These are phyloP conservation scores for Solanum aculeatissimum DNA, from an alignment of 305 asterid species.

Conservation along the genomic window DNA sequence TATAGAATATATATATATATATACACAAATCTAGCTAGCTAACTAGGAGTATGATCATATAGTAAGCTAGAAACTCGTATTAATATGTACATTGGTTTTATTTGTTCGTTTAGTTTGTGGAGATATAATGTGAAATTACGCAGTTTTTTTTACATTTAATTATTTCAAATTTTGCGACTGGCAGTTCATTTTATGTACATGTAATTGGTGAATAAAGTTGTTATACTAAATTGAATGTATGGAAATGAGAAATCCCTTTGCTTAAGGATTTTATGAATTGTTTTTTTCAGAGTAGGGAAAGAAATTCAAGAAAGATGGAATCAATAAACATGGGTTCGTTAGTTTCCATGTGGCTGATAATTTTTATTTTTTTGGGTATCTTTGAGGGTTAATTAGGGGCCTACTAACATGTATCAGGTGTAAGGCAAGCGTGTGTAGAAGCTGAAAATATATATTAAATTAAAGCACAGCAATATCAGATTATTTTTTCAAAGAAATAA, in stretches of 20 bases:
- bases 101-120: not conserved
- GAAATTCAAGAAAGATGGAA: constrained; percentile 10
- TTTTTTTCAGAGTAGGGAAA: not conserved
- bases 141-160: not conserved
- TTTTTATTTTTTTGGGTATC: constrained; percentile 9
- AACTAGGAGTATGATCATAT: not conserved
- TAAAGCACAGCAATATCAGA: not conserved
- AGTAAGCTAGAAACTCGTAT: not conserved
- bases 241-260: too few relatives aligned
- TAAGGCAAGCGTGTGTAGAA: not conserved
- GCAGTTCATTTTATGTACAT: not conserved
- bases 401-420: constrained; percentile 52
- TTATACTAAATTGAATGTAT: not conserved
- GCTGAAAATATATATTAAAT: not conserved
- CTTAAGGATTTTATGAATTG: not conserved
- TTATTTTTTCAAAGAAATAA: not conserved
- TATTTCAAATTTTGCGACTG: not conserved
- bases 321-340: constrained; percentile 40
- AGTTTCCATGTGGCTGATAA: constrained; percentile 31
- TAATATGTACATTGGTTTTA: not conserved
- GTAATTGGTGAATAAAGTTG: not conserved
- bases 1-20: not conserved
- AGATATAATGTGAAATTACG: too few relatives aligned
- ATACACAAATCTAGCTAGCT: not conserved
- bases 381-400: constrained; percentile 28